Base-by-base conservation (phyloP, 2,329 filamentous ascomycete genomes). In the Emericellopsis cladophorae region DNA sequence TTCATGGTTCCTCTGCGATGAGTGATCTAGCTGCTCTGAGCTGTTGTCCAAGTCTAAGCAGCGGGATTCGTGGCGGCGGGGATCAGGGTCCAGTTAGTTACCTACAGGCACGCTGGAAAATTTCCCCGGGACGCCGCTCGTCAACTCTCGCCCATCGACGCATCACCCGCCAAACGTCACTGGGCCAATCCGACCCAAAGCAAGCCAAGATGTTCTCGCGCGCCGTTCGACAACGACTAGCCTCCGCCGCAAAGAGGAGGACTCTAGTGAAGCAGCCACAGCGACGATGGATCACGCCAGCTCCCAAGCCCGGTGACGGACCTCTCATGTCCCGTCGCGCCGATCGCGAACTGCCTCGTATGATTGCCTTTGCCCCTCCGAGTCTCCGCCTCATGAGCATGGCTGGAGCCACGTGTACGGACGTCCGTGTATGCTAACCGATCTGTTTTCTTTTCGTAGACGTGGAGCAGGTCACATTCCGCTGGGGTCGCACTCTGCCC, bases 401-500 rank as follows among this genome's bases (percentile, higher is more conserved):
- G 26, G 21, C 22, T 18, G 24, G 12, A 40, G 1, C 5, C 29
- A 18, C n/a, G n/a, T n/a, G n/a, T 26, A 36, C 14, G 16, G 21
- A 31, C 23, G 18, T 5, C 5, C 18, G 18, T 21, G 18, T 21
- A 21, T 5, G 18, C 15, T 37, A 16, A 18, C 14, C 12, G n/a
- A 39, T 36, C 16, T 16, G 16, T 5, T 18, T 32, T 10, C 15
- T 32, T 10, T n/a, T 7, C 33, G 1, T 33, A 67, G 66, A 67
- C 48, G 53, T 71, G 43, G 53, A 62, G 41, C 56, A 63, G 43
- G 56, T 61, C 42, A 56, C 55, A 38, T 75, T 76, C 56, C 69
- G 71, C 50, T 89, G 84, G 83, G 57, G 70, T 42, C 74, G 75
- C 51, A 87, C 86, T 1, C 62, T 95, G 29, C 90, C 90, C 41